Evolutionary conservation across 768 basidiomycete genomes (phyloP).

Genomic region (Termitomyces bulborhizus): DNA sequence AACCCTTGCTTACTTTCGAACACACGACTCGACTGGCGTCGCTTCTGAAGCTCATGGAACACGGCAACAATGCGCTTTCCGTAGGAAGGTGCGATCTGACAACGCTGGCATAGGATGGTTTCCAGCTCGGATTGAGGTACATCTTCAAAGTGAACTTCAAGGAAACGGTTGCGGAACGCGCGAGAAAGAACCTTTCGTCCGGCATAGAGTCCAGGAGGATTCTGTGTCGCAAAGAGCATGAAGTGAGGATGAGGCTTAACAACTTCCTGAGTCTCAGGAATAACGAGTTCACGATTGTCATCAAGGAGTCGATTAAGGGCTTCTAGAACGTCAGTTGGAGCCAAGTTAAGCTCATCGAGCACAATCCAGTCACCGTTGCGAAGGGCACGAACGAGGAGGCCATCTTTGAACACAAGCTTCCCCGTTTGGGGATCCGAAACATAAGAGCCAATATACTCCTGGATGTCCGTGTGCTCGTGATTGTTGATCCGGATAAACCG

Average conservation of each 20-base stretch:
- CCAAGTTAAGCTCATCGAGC: slow-evolving; percentile 94
- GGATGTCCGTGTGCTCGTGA: slow-evolving; percentile 98
- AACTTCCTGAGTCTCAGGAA: slow-evolving; percentile 95
- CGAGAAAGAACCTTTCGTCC: slow-evolving; percentile 93
- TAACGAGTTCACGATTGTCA: slow-evolving; percentile 93
- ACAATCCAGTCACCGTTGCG: slow-evolving; percentile 96
- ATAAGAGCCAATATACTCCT: slow-evolving; percentile 97
- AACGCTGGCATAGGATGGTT: slow-evolving; percentile 88
- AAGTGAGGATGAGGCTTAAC: slow-evolving; percentile 91
- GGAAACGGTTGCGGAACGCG: slow-evolving; percentile 94
- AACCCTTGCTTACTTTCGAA: slow-evolving; percentile 98
- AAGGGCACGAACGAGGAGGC: slow-evolving; percentile 86
- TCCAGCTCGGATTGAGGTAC: slow-evolving; percentile 93
- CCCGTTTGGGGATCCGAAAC: slow-evolving; percentile 89
- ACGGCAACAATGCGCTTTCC: slow-evolving; percentile 87
- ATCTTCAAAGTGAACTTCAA: slow-evolving; percentile 96
- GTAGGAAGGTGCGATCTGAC: slow-evolving; percentile 90
- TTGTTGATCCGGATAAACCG: slow-evolving; percentile 98
- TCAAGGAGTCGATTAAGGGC: slow-evolving; percentile 95
- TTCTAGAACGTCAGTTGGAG: slow-evolving; percentile 96
- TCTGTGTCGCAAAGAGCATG: slow-evolving; percentile 98
- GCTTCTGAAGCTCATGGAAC: slow-evolving; percentile 89
- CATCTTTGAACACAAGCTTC: slow-evolving; percentile 93
- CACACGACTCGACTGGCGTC: slow-evolving; percentile 83
- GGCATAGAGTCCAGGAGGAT: slow-evolving; percentile 93